Percentiles rank a stretch among this genome's conserved stretches.
Conservation (phyloP, 163 green algal genomes). For the Trebouxia gelatinosa region DNA sequence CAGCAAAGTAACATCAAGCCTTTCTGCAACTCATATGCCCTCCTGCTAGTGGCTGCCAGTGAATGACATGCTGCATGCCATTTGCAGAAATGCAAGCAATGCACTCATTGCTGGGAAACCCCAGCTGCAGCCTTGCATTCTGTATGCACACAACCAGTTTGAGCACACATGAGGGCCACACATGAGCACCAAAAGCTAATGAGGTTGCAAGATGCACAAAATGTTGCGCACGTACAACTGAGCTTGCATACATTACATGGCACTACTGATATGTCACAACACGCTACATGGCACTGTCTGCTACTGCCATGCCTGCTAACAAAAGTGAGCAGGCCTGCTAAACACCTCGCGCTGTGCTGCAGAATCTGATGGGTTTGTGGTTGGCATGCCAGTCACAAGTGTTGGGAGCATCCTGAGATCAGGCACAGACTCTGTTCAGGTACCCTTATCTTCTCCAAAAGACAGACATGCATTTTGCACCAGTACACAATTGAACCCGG, state of each 20-base stretch:
- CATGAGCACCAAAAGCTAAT: neutral
- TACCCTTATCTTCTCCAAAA: no score
- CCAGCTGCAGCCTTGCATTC: no score
- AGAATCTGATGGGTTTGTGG: conserved; percentile 21
- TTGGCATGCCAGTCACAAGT: conserved; percentile 19
- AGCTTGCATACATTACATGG: neutral
- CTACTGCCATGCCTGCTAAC: neutral
- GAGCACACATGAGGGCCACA: neutral
- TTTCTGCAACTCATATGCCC: no score
- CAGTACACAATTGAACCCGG: no score
- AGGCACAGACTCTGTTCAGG: conserved; percentile 8
- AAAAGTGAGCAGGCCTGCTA: neutral
- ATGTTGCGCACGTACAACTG: neutral
- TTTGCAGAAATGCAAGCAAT: no score
- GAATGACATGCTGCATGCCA: neutral
- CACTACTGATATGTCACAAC: neutral
- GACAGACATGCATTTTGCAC: no score
- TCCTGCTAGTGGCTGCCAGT: neutral
- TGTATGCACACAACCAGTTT: no score
- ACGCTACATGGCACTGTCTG: neutral
- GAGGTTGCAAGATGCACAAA: neutral
- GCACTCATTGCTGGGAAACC: no score
- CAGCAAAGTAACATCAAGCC: neutral
- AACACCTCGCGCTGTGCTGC: neutral
- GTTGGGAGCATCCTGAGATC: neutral